A percentile compares a stretch with the other conserved stretches of the same genome.
These are phyloP conservation scores for Ustilago nuda DNA, from an alignment of 1,284 basidiomycete species.

Conservation along the genomic window DNA sequence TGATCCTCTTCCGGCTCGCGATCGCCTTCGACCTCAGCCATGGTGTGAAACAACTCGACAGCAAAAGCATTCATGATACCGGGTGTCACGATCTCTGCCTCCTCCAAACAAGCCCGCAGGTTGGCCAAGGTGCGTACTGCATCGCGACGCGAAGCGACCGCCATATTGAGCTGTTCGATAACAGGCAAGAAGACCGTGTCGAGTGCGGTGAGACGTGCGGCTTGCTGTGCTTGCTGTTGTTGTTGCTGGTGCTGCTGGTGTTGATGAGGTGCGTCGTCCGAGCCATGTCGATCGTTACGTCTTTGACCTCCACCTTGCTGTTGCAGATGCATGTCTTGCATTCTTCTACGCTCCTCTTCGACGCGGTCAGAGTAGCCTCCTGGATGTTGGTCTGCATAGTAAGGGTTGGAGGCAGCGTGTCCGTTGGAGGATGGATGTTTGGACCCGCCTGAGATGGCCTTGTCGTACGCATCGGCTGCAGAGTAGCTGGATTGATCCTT, in stretches of 20 bases:
- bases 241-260: constrained; percentile 18
- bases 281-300: constrained; percentile 8
- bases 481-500: constrained; percentile 29
- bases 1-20: constrained; percentile 48
- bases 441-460: constrained; percentile 35
- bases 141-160: constrained; percentile 53
- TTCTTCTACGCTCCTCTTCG: constrained; percentile 48
- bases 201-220: constrained; percentile 51
- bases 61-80: constrained; percentile 65
- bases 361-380: constrained; percentile 26
- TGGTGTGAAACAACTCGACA: constrained; percentile 62
- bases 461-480: constrained; percentile 50
- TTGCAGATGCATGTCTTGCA: constrained; percentile 46
- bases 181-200: constrained; percentile 63
- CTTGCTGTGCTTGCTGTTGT: constrained; percentile 5
- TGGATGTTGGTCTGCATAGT: constrained; percentile 27
- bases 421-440: constrained; percentile 24
- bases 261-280: constrained; percentile 9
- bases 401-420: constrained; percentile 22
- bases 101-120: constrained; percentile 48
- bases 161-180: constrained; percentile 61
- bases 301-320: constrained; percentile 5
- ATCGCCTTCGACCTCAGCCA: constrained; percentile 56
- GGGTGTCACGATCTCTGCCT: constrained; percentile 61
- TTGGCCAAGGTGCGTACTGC: constrained; percentile 54